Evolutionary conservation across 73 alveolate species (phyloP).

Genomic region (Tetrahymena thermophila): DNA sequence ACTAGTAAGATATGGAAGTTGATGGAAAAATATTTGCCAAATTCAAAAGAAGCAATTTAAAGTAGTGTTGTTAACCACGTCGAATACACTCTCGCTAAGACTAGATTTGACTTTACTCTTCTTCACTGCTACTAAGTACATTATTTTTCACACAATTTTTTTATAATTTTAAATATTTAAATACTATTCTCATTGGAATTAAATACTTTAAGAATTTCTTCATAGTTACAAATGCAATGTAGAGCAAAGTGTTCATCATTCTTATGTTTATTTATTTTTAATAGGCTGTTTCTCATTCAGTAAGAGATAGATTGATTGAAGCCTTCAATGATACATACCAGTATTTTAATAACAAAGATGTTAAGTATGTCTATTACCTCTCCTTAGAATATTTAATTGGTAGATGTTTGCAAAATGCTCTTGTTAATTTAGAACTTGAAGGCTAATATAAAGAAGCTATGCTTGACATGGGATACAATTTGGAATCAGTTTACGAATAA

Average conservation of each 20-base stretch:
- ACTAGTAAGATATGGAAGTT: conserved; percentile 36
- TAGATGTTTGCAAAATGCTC: conserved; percentile 92
- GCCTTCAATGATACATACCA: conserved; percentile 88
- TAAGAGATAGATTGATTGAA: conserved; percentile 95
- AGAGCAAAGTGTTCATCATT: background rate
- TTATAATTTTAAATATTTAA: background rate
- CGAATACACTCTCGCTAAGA: conserved; percentile 43
- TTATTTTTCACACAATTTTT: background rate
- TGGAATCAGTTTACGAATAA: conserved; percentile 92
- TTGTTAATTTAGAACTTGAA: conserved; percentile 92
- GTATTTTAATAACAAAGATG: conserved; percentile 19
- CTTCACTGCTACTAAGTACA: conserved; percentile 30
- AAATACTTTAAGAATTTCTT: background rate
- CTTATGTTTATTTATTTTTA: background rate
- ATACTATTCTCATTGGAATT: background rate
- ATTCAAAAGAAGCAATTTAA: conserved; percentile 21
- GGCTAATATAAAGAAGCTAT: conserved; percentile 86
- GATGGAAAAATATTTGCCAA: conserved; percentile 36
- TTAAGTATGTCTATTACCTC: conserved; percentile 84
- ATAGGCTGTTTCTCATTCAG: conserved; percentile 85
- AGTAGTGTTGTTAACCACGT: conserved; percentile 30
- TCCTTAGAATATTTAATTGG: conserved; percentile 97
- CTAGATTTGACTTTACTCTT: conserved; percentile 39
- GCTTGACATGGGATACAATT: conserved; percentile 79
- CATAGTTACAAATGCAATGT: background rate